These are phyloP conservation scores for Globisporangium polare DNA, from an alignment of 352 stramenopile species.

Conservation along the genomic window DNA sequence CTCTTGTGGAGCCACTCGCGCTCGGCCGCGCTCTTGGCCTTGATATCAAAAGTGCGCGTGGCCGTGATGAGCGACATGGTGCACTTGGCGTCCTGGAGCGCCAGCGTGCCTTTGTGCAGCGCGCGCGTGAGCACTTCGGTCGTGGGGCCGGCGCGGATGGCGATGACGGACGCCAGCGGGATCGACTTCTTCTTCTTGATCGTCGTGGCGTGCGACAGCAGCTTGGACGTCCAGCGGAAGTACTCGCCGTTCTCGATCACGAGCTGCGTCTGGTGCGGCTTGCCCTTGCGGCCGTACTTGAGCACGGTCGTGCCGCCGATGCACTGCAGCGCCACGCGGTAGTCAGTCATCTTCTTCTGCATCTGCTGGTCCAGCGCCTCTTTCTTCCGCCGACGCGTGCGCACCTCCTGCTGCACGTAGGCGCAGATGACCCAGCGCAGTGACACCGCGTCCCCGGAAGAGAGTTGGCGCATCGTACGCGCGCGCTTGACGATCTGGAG, in stretches of 20 bases:
- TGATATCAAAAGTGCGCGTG: slow-evolving; percentile 74
- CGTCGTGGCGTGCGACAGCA: slow-evolving; percentile 34
- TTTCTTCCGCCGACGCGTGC: slow-evolving; percentile 34
- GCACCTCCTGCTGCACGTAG: slow-evolving; percentile 45
- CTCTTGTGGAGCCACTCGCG: slow-evolving; percentile 77
- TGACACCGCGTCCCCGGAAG: slow-evolving; percentile 33
- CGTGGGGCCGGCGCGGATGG: slow-evolving; percentile 45
- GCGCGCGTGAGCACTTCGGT: slow-evolving; percentile 66
- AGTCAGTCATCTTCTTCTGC: slow-evolving; percentile 81
- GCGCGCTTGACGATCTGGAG: slow-evolving; percentile 49
- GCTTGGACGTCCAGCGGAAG: slow-evolving; percentile 79
- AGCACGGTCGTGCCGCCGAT: slow-evolving; percentile 63
- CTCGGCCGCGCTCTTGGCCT: slow-evolving; percentile 59
- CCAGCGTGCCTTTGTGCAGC: slow-evolving; percentile 64
- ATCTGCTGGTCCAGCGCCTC: slow-evolving; percentile 47
- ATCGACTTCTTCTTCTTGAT: slow-evolving; percentile 69
- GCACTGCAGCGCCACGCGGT: slow-evolving; percentile 78
- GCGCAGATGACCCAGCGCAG: slow-evolving; percentile 66
- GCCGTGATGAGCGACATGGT: slow-evolving; percentile 73
- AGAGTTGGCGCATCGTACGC: slow-evolving; percentile 24
- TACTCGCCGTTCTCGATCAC: slow-evolving; percentile 77
- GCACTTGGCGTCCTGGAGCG: slow-evolving; percentile 54
- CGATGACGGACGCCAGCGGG: slow-evolving; percentile 48
- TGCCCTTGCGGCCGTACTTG: slow-evolving; percentile 81
- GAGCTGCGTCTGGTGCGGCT: slow-evolving; percentile 66